Base-by-base conservation (phyloP, 2,329 filamentous ascomycete genomes). In the Penicillium sp. region DNA sequence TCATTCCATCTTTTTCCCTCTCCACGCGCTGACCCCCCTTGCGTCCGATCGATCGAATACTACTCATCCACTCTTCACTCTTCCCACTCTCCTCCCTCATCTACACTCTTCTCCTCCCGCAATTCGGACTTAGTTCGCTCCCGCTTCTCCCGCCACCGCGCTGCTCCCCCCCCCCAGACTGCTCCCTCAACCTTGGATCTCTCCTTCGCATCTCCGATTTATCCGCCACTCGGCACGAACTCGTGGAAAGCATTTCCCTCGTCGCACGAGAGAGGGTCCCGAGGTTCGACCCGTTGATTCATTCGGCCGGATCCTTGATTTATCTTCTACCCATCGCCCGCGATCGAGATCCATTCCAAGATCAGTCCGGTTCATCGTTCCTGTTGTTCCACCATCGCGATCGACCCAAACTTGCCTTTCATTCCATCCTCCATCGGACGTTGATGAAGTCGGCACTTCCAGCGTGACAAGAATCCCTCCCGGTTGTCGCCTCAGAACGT, bases 21-120 rank as follows among this genome's bases (percentile, higher is more conserved):
- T 61, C 67, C 68, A 69, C 67, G 67, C 66, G 61, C 63, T 59
- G 62, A 61, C 44, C 62, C 60, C 64, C 65, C 65, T 65, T 64
- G 60, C 63, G 59, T 65, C 37, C 27, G 36, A 49, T 40, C 36
- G 34, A 41, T 49, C 27, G 34, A 26, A 17, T 29, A 26, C n/a
- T 36, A 48, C 36, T 37, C 36, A 41, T 39, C 33, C 23, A 29
- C 37, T 32, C 27, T 32, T 32, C 24, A 26, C 30, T 46, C 13
- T 26, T 24, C 41, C 17, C 17, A 24, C 21, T 39, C 40, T n/a
- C 10, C 24, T 33, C 8, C 7, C 29, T 24, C 23, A 20, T 23
- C 18, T 21, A 24, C 27, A 46, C 34, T 15, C 39, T 49, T 50
- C 46, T 26, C 49, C n/a, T n/a, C n/a, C n/a, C n/a, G n/a, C n/a